These are phyloP conservation scores for Coprinellus micaceus DNA, from an alignment of 768 basidiomycete species.

Conservation along the genomic window DNA sequence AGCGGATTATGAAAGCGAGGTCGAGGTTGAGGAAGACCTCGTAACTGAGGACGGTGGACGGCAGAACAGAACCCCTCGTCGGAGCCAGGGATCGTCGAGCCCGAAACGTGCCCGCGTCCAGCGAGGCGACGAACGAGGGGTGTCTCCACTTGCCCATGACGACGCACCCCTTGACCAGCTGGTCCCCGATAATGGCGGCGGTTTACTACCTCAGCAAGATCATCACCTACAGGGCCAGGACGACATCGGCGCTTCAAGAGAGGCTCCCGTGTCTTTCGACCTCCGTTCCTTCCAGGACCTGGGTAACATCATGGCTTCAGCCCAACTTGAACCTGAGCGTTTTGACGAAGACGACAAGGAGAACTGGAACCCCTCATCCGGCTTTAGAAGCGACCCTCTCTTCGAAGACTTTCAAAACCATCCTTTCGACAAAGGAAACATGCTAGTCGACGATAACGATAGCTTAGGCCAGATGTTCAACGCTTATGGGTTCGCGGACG, in stretches of 20 bases:
- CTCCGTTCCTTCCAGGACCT: neutral
- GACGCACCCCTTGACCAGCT: no score
- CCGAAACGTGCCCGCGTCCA: no score
- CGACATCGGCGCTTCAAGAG: no score
- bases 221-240: no score
- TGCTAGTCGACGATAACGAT: neutral
- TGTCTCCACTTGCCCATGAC: no score
- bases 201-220: no score
- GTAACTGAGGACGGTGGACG: neutral
- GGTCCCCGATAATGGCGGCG: no score
- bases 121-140: no score
- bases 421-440: neutral
- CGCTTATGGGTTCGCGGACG: neutral
- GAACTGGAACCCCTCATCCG: conserved; percentile 5
- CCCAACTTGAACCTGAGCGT: neutral
- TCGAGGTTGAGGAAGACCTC: neutral
- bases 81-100: no score
- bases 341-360: conserved; percentile 7
- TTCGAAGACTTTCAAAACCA: neutral
- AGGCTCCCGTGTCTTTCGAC: neutral
- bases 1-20: neutral
- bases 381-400: neutral
- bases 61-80: neutral
- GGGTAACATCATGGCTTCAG: neutral
- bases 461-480: neutral